Evolutionary conservation across 2,329 filamentous ascomycete genomes (phyloP).

Genomic region (Metarhizium sp.): DNA sequence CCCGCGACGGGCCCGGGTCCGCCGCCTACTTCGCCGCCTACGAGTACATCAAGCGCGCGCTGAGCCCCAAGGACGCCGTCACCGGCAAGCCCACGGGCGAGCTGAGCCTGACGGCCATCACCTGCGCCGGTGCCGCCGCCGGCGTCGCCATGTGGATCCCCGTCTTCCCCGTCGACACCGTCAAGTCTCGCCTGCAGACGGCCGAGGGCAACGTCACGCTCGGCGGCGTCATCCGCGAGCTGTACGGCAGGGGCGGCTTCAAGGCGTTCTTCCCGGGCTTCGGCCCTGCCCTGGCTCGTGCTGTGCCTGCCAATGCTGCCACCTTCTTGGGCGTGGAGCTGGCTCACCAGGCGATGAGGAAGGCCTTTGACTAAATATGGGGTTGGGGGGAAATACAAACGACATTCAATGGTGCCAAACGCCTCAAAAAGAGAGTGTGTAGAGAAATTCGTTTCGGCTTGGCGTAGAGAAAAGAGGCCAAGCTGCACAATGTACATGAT

Average conservation of each 20-base stretch:
- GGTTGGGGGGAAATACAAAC: no score
- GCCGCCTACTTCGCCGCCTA: constrained; percentile 97
- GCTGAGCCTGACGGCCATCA: constrained; percentile 72
- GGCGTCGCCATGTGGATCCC: constrained; percentile 99
- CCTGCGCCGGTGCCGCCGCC: constrained; percentile 78
- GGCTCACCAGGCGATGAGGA: constrained; percentile 75
- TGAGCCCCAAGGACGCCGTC: constrained; percentile 73
- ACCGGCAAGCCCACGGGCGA: constrained; percentile 66
- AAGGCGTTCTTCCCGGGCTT: constrained; percentile 97
- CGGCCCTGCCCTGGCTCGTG: constrained; percentile 82
- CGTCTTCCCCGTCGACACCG: constrained; percentile 93
- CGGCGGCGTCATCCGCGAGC: constrained; percentile 64
- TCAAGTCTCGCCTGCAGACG: constrained; percentile 90
- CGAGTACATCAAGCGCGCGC: constrained; percentile 81
- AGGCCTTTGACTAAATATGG: constrained; percentile 46
- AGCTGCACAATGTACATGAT: no score
- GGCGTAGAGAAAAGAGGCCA: no score
- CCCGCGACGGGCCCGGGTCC: constrained; percentile 83
- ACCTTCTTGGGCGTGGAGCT: constrained; percentile 85
- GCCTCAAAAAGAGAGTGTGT: no score
- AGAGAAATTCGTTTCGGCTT: no score
- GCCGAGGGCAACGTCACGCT: constrained; percentile 79
- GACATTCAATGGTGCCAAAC: no score
- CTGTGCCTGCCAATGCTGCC: constrained; percentile 91
- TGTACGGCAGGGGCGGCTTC: constrained; percentile 76